A percentile compares a stretch with the other conserved stretches of the same genome.
Evolutionary conservation across 2,329 filamentous ascomycete species (phyloP).

Genomic region (Diplodia corticola): DNA sequence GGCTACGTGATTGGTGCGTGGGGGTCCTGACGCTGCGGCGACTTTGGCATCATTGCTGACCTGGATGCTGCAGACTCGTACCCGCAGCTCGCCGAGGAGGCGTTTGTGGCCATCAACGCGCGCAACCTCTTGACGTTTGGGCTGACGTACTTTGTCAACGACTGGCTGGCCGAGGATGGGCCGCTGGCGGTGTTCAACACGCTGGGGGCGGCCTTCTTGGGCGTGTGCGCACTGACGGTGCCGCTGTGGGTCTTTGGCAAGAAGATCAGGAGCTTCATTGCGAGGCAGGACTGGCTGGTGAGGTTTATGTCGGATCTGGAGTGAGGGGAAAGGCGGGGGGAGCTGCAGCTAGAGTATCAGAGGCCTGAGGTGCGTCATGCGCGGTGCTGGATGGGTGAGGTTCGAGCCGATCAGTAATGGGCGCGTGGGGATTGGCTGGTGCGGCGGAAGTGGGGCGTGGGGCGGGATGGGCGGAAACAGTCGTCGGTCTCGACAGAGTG

Average conservation of each 20-base stretch:
- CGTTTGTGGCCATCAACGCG: conserved; percentile 55
- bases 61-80: conserved; percentile 38
- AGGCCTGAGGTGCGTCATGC: neutral
- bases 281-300: conserved; percentile 41
- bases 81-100: conserved; percentile 50
- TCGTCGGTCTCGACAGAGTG: neutral
- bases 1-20: conserved; percentile 49
- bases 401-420: neutral
- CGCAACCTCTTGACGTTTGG: conserved; percentile 52
- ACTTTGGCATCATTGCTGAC: neutral
- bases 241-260: conserved; percentile 55
- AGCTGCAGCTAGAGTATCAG: too few relatives aligned
- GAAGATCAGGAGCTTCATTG: conserved; percentile 46
- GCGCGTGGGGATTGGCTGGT: neutral
- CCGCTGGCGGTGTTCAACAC: conserved; percentile 33
- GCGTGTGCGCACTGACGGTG: conserved; percentile 49
- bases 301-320: conserved; percentile 32
- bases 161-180: conserved; percentile 34
- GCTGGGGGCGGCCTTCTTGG: conserved; percentile 42
- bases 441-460: neutral
- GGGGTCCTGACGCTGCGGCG: neutral
- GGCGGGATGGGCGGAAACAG: too few relatives aligned
- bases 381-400: neutral
- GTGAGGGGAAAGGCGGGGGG: neutral
- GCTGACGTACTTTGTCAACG: conserved; percentile 44